phyloP scores from a whole-genome alignment of 108 stramenopile genomes.

The Stephanodiscus minutulus region DNA sequence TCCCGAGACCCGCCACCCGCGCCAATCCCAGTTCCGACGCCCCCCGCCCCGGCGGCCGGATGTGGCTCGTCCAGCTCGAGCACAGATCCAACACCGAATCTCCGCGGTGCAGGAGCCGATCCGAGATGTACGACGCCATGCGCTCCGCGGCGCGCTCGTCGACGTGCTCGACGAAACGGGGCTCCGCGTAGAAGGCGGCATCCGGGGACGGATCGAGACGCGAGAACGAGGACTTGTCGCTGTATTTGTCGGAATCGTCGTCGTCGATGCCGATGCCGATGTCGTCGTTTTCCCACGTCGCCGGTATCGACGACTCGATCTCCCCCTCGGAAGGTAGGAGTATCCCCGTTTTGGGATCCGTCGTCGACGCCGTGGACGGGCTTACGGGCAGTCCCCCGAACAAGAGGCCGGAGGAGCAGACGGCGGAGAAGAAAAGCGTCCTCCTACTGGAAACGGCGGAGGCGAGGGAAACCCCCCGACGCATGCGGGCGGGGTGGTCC shows the following conservation, averaged over 20 bases:
- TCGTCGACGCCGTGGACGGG: slow-evolving; percentile 48
- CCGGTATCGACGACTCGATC: slow-evolving; percentile 72
- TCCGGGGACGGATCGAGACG: slow-evolving; percentile 73
- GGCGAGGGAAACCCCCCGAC: not conserved
- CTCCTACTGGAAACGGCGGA: not conserved
- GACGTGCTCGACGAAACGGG: slow-evolving; percentile 86
- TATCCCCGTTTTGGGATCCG: slow-evolving; percentile 76
- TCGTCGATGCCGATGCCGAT: too few species aligned
- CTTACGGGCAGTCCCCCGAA: not conserved
- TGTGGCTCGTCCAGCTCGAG: slow-evolving; percentile 88
- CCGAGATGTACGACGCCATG: slow-evolving; percentile 71
- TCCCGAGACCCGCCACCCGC: slow-evolving; percentile 75
- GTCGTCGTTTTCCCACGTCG: slow-evolving; percentile 62
- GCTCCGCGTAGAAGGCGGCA: slow-evolving; percentile 69
- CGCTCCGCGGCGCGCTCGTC: slow-evolving; percentile 75
- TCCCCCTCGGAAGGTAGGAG: slow-evolving; percentile 75
- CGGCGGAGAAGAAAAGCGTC: not conserved
- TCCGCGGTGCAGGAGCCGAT: slow-evolving; percentile 40
- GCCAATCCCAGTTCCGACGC: slow-evolving; percentile 33
- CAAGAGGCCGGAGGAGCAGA: not conserved
- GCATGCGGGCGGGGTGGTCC: not conserved
- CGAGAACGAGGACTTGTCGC: slow-evolving; percentile 43
- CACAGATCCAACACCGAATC: slow-evolving; percentile 81
- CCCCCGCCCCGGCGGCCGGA: slow-evolving; percentile 21
- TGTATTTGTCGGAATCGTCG: too few species aligned